Percentiles rank a stretch among this genome's conserved stretches.
Conservation (phyloP, 2,329 filamentous ascomycete genomes). For the Xylaria sp. region DNA sequence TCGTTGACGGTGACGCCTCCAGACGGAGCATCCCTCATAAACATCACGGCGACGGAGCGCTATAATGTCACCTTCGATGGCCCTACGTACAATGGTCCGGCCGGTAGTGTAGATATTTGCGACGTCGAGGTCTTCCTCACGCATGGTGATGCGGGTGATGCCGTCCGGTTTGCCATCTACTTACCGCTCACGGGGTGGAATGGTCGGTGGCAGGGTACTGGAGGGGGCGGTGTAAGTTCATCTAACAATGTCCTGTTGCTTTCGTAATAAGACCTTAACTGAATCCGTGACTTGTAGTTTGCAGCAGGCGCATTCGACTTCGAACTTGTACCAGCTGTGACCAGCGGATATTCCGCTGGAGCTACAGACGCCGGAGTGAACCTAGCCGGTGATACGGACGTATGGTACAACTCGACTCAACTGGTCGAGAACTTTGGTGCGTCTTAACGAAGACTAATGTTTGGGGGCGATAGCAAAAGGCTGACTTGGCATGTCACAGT, state of each 20-base stretch:
- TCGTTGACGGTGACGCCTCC: constrained; percentile 38
- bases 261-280: neutral
- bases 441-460: constrained; percentile 4
- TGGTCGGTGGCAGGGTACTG: constrained; percentile 43
- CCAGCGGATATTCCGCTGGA: constrained; percentile 39
- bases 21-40: constrained; percentile 37
- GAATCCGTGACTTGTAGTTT: constrained; percentile 29
- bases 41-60: constrained; percentile 40
- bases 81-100: constrained; percentile 37
- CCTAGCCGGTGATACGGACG: constrained; percentile 34
- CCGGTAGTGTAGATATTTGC: constrained; percentile 38
- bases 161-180: constrained; percentile 40
- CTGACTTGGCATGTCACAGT: constrained; percentile 35
- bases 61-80: constrained; percentile 37
- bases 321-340: constrained; percentile 37
- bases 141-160: constrained; percentile 41
- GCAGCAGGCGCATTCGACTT: constrained; percentile 36
- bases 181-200: constrained; percentile 42
- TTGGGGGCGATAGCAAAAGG: neutral
- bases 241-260: neutral
- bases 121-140: constrained; percentile 42
- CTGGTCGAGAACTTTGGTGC: constrained; percentile 49
- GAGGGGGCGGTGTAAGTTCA: constrained; percentile 41
- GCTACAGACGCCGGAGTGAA: constrained; percentile 40
- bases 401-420: constrained; percentile 38